These are phyloP conservation scores for Lactifluus volemus DNA, from an alignment of 768 basidiomycete species.

Conservation along the genomic window DNA sequence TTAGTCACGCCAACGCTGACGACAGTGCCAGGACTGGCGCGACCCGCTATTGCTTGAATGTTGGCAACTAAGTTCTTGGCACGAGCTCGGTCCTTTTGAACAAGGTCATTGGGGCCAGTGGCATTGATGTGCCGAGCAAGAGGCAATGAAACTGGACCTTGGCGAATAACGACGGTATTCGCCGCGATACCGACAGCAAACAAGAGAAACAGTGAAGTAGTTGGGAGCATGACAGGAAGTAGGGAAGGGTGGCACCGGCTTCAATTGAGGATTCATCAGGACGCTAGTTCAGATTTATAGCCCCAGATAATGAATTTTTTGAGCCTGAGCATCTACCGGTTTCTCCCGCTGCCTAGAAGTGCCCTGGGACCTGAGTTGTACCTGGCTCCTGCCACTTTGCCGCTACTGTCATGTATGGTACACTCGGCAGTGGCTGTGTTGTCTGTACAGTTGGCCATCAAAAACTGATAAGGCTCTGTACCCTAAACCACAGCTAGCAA, in stretches of 20 bases:
- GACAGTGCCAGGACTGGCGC: conserved; percentile 19
- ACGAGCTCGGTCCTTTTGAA: conserved; percentile 44
- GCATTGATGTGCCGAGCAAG: conserved; percentile 48
- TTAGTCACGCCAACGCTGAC: conserved; percentile 34
- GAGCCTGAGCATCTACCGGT: no score
- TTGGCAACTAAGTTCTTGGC: conserved; percentile 36
- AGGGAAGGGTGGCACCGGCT: background rate
- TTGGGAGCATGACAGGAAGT: conserved; percentile 19
- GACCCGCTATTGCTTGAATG: conserved; percentile 28
- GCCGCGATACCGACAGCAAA: conserved; percentile 21
- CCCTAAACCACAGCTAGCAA: no score
- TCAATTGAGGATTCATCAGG: no score
- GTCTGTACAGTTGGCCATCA: no score
- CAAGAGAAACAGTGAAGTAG: conserved; percentile 21
- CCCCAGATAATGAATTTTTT: no score
- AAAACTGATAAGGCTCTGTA: no score
- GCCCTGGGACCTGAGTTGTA: no score
- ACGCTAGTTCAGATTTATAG: no score
- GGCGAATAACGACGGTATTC: conserved; percentile 22
- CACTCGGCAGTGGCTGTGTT: no score
- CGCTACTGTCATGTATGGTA: no score
- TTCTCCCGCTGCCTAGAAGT: no score
- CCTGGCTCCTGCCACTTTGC: no score
- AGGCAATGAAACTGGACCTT: conserved; percentile 32
- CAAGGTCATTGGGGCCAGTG: conserved; percentile 40